Base-by-base conservation (phyloP, 345 rosid genomes). In the Eucalyptus decipiens region DNA sequence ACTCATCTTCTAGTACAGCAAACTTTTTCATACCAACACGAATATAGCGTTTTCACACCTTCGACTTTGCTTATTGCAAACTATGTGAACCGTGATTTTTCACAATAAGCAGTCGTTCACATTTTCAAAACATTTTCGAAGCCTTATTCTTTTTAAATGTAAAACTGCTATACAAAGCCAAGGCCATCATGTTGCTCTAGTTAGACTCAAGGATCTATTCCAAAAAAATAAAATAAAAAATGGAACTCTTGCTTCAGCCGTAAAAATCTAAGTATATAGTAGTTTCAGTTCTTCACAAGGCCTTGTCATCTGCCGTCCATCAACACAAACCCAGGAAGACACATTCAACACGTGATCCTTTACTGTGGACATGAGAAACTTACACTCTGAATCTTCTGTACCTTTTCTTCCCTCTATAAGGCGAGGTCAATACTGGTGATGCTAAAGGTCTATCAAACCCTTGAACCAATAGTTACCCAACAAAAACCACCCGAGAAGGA, bases 401-500 rank as follows among this genome's bases (percentile, higher is more conserved):
- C 26, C 14, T 19, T 10, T 21, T 37, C 28, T 21, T 19, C 83
- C 83, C 45, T 76, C 81, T 37, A 72, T 21, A 21, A 76, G 26
- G 47, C 47, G 12, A 11, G 83, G 47, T 67, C 58, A 43, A n/a
- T 34, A n/a, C 45, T 8, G 28, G 42, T 85, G 14, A 87, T 81
- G 54, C 91, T 96, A 95, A 89, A 92, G 89, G n/a, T 95, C 97
- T 80, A 95, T 76, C 40, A 98, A 86, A 90, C 89, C 62, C 89
- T 93, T 94, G 90, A 93, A 32, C 88, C 95, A 97, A 88, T 97
- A 98, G 54, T 94, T 94, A 89, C 94, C 95, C 90, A 94, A 69
- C 67, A 96, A 69, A 91, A 92, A 98, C 99, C 99, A 98, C 26
- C 91, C 93, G 2, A 96, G 9, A 16, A 97, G 95, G 76, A 98